Evolutionary conservation across 2,329 filamentous ascomycete species (phyloP).

Genomic region (Beauveria pseudobassiana): DNA sequence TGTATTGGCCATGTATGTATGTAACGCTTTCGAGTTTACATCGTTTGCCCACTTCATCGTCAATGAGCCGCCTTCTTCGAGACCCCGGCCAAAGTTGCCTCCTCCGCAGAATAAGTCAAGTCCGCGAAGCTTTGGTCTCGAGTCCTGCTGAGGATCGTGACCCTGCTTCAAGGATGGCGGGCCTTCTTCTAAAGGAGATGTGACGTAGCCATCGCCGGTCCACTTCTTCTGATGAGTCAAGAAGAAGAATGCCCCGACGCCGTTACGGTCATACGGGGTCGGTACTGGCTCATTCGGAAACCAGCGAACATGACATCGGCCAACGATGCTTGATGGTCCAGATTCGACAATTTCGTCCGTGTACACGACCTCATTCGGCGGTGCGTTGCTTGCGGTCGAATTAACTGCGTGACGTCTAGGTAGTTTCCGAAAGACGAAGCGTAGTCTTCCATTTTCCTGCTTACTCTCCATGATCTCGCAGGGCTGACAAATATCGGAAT

Average conservation of each 20-base stretch:
- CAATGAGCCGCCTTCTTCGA: conserved; percentile 64
- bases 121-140: conserved; percentile 40
- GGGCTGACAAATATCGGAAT: conserved; percentile 43
- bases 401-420: conserved; percentile 39
- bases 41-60: conserved; percentile 64
- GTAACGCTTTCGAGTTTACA: conserved; percentile 53
- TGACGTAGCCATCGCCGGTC: conserved; percentile 6
- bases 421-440: conserved; percentile 43
- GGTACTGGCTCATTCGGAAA: conserved; percentile 44
- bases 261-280: conserved; percentile 57
- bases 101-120: conserved; percentile 73
- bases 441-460: conserved; percentile 20
- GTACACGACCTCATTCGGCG: conserved; percentile 53
- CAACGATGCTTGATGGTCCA: conserved; percentile 34
- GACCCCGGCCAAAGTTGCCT: conserved; percentile 67
- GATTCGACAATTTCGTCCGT: conserved; percentile 37
- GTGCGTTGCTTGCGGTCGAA: conserved; percentile 19
- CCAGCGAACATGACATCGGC: conserved; percentile 53
- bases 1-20: conserved; percentile 66
- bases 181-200: conserved; percentile 25
- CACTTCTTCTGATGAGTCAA: conserved; percentile 37
- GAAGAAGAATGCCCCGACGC: conserved; percentile 60
- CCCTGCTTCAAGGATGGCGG: conserved; percentile 43
- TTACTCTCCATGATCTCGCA: conserved; percentile 45
- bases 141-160: conserved; percentile 35